Percentiles rank a stretch among this genome's conserved stretches.
Conservation (phyloP, 768 basidiomycete species). For the Gymnopilus junonius region DNA sequence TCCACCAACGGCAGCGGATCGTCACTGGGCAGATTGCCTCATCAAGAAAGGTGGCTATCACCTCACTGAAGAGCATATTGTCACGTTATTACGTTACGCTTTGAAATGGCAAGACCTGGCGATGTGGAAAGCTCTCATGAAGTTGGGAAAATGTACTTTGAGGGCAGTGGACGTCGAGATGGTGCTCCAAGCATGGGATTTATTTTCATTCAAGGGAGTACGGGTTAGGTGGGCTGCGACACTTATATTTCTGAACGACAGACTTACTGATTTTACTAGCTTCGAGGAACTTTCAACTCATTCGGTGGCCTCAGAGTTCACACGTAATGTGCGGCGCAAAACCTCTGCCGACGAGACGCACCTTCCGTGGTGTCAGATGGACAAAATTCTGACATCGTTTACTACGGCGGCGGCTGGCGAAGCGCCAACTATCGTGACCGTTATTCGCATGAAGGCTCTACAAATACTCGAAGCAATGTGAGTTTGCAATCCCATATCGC, state of each 20-base stretch:
- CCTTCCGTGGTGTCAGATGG: slow-evolving; percentile 20
- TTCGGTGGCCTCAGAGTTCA: too few relatives aligned
- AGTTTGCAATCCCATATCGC: too few relatives aligned
- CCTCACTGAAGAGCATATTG: slow-evolving; percentile 13
- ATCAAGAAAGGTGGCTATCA: slow-evolving; percentile 10
- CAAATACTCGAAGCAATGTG: slow-evolving; percentile 24
- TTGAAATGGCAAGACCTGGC: slow-evolving; percentile 31
- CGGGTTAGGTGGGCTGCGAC: slow-evolving; percentile 21
- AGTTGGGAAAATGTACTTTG: background rate
- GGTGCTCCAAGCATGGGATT: slow-evolving; percentile 24
- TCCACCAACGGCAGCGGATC: slow-evolving; percentile 25
- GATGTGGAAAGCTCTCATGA: slow-evolving; percentile 26
- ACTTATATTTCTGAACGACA: slow-evolving; percentile 6
- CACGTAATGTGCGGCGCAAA: too few relatives aligned
- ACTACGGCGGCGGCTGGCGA: slow-evolving; percentile 20
- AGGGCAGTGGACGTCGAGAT: background rate
- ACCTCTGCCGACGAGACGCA: too few relatives aligned
- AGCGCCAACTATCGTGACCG: slow-evolving; percentile 26
- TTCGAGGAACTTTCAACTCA: slow-evolving; percentile 24
- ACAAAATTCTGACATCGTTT: slow-evolving; percentile 23
- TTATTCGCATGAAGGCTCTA: slow-evolving; percentile 20
- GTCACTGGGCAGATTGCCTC: slow-evolving; percentile 13
- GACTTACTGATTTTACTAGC: slow-evolving; percentile 1
- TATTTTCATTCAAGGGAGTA: slow-evolving; percentile 27
- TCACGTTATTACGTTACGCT: slow-evolving; percentile 24